Evolutionary conservation across 2,329 filamentous ascomycete genomes (phyloP).

Genomic region (Emmonsiellopsis sp.): DNA sequence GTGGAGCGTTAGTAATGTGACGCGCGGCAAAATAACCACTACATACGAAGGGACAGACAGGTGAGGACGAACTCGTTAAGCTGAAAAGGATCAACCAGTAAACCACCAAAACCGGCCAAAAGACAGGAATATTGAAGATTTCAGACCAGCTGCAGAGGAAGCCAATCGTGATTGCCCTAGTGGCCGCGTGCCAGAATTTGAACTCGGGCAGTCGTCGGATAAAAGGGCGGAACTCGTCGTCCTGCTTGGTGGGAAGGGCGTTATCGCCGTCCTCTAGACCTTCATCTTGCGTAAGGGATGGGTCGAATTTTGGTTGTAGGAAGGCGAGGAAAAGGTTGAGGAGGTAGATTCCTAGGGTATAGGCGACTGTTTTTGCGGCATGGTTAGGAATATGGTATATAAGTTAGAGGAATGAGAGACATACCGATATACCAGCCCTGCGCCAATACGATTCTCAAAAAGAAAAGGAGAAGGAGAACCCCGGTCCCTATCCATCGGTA

Average conservation of each 20-base stretch:
- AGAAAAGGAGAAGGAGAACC: slow-evolving; percentile 67
- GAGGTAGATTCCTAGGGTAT: slow-evolving; percentile 96
- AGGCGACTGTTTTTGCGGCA: slow-evolving; percentile 58
- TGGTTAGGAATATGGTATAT: not conserved
- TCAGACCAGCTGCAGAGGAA: slow-evolving; percentile 89
- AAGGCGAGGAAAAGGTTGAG: slow-evolving; percentile 99
- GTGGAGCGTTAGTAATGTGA: slow-evolving; percentile 1
- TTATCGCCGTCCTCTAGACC: slow-evolving; percentile 90
- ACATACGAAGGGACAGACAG: not conserved
- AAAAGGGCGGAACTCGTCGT: slow-evolving; percentile 96
- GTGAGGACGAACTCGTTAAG: slow-evolving; percentile 67
- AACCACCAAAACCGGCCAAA: slow-evolving; percentile 96
- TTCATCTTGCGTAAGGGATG: slow-evolving; percentile 86
- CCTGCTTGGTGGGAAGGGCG: slow-evolving; percentile 79
- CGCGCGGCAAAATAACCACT: not conserved
- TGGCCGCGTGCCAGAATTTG: slow-evolving; percentile 99
- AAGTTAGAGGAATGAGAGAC: slow-evolving; percentile 12
- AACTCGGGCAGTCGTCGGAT: slow-evolving; percentile 94
- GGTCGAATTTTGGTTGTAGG: slow-evolving; percentile 96
- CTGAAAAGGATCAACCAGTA: slow-evolving; percentile 98
- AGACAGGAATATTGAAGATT: slow-evolving; percentile 93
- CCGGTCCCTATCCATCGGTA: slow-evolving; percentile 90
- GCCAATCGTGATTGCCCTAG: slow-evolving; percentile 70
- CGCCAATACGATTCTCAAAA: slow-evolving; percentile 76
- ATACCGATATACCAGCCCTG: slow-evolving; percentile 98